Evolutionary conservation across 768 basidiomycete genomes (phyloP).

Genomic region (Russula sp.): DNA sequence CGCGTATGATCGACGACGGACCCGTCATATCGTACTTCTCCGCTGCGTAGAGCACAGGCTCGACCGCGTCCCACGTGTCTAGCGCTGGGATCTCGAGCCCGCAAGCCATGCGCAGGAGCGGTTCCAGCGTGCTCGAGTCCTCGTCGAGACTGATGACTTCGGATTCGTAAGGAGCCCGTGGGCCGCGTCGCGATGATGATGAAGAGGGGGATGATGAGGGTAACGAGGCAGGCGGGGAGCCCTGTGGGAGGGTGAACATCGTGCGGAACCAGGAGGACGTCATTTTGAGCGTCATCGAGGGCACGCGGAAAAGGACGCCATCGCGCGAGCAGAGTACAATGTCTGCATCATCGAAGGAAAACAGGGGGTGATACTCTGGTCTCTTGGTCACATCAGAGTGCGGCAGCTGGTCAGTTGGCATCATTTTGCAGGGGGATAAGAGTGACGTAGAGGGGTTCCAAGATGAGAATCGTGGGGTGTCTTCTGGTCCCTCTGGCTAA

Average conservation of each 20-base stretch:
- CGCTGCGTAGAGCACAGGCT: conserved; percentile 53
- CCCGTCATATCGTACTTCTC: conserved; percentile 72
- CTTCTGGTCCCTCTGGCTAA: background rate
- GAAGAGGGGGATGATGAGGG: background rate
- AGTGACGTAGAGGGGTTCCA: background rate
- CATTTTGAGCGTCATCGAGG: conserved; percentile 53
- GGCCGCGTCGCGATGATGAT: background rate
- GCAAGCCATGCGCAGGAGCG: conserved; percentile 54
- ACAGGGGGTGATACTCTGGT: conserved; percentile 40
- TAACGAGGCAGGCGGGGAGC: background rate
- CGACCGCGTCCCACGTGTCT: conserved; percentile 47
- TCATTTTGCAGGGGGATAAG: background rate
- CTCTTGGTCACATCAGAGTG: background rate
- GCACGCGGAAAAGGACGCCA: conserved; percentile 49
- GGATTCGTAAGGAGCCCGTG: conserved; percentile 10
- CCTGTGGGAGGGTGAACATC: conserved; percentile 54
- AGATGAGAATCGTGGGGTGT: background rate
- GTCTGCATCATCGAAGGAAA: conserved; percentile 54
- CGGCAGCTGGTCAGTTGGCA: conserved; percentile 2
- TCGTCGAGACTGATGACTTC: conserved; percentile 52
- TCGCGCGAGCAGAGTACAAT: conserved; percentile 48
- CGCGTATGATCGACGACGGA: conserved; percentile 52
- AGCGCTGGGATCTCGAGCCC: conserved; percentile 49
- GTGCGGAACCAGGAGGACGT: conserved; percentile 61
- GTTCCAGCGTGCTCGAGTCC: conserved; percentile 48